A percentile compares a stretch with the other conserved stretches of the same genome.
Conservation (phyloP, 208 protist species). For the Trypanosoma mega region DNA sequence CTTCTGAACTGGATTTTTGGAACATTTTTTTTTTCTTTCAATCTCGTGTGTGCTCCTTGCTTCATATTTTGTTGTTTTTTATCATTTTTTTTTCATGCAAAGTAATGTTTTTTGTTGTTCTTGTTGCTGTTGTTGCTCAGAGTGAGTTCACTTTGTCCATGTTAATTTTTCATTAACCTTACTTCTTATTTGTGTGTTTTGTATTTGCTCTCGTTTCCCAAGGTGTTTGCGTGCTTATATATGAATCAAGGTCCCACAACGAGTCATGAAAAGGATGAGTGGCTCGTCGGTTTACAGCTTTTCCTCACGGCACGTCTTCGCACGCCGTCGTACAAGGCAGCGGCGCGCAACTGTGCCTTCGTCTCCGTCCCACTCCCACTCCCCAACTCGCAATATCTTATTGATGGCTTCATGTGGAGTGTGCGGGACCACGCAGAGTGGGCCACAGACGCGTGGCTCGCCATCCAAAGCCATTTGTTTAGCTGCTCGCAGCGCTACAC, state of each 20-base stretch:
- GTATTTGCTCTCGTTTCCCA: neutral
- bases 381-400: slow-evolving; percentile 65
- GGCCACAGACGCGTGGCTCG: slow-evolving; percentile 56
- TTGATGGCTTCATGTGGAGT: slow-evolving; percentile 77
- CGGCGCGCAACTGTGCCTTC: slow-evolving; percentile 30
- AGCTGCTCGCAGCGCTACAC: slow-evolving; percentile 41
- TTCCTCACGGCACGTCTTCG: slow-evolving; percentile 57
- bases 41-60: no score
- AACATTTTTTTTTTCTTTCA: no score
- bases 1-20: no score
- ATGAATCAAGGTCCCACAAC: neutral
- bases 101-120: no score
- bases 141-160: no score
- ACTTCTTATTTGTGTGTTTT: neutral
- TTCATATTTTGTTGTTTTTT: no score
- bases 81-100: no score
- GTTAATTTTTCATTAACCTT: no score
- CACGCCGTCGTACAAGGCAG: slow-evolving; percentile 43
- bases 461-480: slow-evolving; percentile 59
- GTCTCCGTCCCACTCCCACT: slow-evolving; percentile 48
- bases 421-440: slow-evolving; percentile 58
- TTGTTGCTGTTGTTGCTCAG: no score
- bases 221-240: neutral
- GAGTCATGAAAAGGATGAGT: slow-evolving; percentile 41
- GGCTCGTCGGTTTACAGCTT: slow-evolving; percentile 52